A percentile compares a stretch with the other conserved stretches of the same genome.
phyloP scores from a whole-genome alignment of 2,329 filamentous ascomycete species.

The Ophiostoma sp. region DNA sequence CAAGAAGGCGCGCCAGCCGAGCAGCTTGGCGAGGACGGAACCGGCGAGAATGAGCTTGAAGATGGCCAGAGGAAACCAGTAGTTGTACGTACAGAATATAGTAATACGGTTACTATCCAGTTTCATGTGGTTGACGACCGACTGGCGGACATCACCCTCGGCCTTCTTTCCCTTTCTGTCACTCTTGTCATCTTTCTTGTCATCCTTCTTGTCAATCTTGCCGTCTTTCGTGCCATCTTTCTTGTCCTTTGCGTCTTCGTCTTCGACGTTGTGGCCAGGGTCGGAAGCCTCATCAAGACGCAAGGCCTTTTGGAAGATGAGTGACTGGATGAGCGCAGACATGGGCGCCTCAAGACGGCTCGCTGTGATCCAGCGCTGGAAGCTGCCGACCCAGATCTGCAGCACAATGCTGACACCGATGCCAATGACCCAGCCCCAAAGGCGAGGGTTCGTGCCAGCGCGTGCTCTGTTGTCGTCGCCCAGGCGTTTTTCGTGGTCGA shows the following conservation, averaged over 20 bases:
- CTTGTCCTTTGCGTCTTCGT: not conserved
- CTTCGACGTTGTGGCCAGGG: slow-evolving; percentile 16
- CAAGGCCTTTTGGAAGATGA: slow-evolving; percentile 36
- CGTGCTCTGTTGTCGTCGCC: slow-evolving; percentile 19
- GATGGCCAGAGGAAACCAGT: slow-evolving; percentile 34
- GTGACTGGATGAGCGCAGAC: slow-evolving; percentile 32
- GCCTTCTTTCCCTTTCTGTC: slow-evolving; percentile 16
- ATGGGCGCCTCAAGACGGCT: slow-evolving; percentile 34
- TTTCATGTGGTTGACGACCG: slow-evolving; percentile 37
- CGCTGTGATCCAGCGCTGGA: slow-evolving; percentile 34
- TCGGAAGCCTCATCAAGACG: slow-evolving; percentile 34
- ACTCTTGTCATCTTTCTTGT: slow-evolving; percentile 12
- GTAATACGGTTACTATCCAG: slow-evolving; percentile 33
- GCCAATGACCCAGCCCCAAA: slow-evolving; percentile 33
- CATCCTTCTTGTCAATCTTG: not conserved
- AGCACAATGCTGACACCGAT: slow-evolving; percentile 32
- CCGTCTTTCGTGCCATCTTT: slow-evolving; percentile 19
- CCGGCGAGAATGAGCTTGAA: slow-evolving; percentile 35
- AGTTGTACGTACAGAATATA: slow-evolving; percentile 34
- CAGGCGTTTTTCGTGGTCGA: slow-evolving; percentile 28
- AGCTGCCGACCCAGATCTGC: slow-evolving; percentile 32
- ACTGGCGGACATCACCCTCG: slow-evolving; percentile 31
- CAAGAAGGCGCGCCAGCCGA: slow-evolving; percentile 33
- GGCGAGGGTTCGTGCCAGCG: slow-evolving; percentile 26
- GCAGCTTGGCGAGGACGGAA: slow-evolving; percentile 31